Conservation (phyloP, 768 basidiomycete species). For the Mycena capillaripes region DNA sequence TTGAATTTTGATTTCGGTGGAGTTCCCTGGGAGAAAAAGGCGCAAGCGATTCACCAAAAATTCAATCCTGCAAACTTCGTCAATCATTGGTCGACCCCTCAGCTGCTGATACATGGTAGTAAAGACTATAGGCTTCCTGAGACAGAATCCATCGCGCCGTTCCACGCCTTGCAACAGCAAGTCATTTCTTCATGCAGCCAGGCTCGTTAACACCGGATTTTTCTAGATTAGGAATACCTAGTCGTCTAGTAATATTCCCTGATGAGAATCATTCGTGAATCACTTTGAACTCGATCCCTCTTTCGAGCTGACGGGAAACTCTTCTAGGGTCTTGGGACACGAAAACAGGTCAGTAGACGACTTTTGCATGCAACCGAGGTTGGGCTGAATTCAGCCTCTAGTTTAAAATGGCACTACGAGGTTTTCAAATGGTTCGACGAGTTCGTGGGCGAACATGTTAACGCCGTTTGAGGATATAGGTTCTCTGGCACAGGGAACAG, state of each 20-base stretch:
- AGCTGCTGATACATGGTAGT: conserved; percentile 87
- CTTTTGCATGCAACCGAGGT: too few relatives aligned
- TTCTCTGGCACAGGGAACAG: too few relatives aligned
- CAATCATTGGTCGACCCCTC: conserved; percentile 87
- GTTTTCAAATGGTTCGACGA: conserved; percentile 92
- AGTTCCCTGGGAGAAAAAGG: conserved; percentile 79
- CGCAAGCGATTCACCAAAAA: conserved; percentile 68
- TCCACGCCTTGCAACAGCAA: conserved; percentile 90
- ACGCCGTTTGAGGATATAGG: too few relatives aligned
- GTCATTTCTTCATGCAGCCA: too few relatives aligned
- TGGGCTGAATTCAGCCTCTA: too few relatives aligned
- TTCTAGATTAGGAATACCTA: conserved; percentile 78
- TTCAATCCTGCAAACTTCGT: conserved; percentile 89
- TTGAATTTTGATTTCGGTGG: conserved; percentile 93
- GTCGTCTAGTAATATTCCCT: conserved; percentile 86
- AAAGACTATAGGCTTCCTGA: conserved; percentile 93
- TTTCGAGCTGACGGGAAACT: conserved; percentile 91
- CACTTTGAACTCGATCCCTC: too few relatives aligned
- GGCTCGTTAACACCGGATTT: too few relatives aligned
- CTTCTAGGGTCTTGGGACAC: too few relatives aligned
- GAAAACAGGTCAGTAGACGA: too few relatives aligned
- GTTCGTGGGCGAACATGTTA: conserved; percentile 72
- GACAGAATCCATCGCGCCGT: conserved; percentile 85
- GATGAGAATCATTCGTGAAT: conserved; percentile 97
- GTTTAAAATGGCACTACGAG: conserved; percentile 96